Conservation (phyloP, 1,284 basidiomycete genomes). For the Cerrena zonata region DNA sequence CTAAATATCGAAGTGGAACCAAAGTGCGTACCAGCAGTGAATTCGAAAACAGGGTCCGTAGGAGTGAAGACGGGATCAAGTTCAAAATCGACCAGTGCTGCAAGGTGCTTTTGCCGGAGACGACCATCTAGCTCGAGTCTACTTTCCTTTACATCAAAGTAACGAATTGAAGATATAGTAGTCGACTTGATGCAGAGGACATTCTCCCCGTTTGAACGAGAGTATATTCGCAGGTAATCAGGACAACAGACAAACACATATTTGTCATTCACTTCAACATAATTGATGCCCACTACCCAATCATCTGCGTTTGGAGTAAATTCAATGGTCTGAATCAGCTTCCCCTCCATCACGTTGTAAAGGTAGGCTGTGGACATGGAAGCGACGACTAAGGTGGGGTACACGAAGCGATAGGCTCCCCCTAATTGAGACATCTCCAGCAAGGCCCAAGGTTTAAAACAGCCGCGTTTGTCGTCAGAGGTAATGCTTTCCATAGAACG, state of each 20-base stretch:
- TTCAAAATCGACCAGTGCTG: too few species aligned
- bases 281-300: conserved; percentile 42
- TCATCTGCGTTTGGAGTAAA: conserved; percentile 30
- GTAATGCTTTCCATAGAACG: not conserved
- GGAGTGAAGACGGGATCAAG: too few species aligned
- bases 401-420: conserved; percentile 61
- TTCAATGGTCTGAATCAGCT: conserved; percentile 40
- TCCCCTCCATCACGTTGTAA: conserved; percentile 52
- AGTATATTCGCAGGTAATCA: conserved; percentile 46
- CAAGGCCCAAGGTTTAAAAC: conserved; percentile 56
- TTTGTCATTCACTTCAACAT: conserved; percentile 58
- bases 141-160: too few species aligned
- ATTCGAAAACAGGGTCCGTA: too few species aligned
- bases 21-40: not conserved
- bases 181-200: conserved; percentile 42
- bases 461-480: conserved; percentile 27
- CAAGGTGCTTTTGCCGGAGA: too few species aligned
- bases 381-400: conserved; percentile 55
- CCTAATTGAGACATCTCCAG: conserved; percentile 41
- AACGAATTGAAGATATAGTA: too few species aligned
- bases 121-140: too few species aligned
- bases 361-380: conserved; percentile 42
- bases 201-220: conserved; percentile 39
- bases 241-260: conserved; percentile 59
- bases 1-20: too few species aligned